Percentiles rank a stretch among this genome's conserved stretches.
These are phyloP conservation scores for Bipolaris victoriae DNA, from an alignment of 2,329 filamentous ascomycete species.

Conservation along the genomic window DNA sequence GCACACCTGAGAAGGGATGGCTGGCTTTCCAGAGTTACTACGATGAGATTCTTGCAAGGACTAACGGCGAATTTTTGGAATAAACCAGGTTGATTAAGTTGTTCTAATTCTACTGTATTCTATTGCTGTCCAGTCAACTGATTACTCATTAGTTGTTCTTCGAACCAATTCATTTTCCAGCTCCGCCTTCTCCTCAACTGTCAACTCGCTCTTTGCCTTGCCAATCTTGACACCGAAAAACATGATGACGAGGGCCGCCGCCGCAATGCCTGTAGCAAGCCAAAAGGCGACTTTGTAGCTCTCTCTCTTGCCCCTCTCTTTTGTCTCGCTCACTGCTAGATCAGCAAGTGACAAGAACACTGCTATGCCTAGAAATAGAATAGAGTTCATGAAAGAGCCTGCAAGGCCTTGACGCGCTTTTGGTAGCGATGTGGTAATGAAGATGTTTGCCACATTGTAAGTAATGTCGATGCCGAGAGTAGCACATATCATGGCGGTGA, in stretches of 20 bases:
- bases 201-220: slow-evolving; percentile 45
- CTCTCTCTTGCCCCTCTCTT: slow-evolving; percentile 33
- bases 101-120: too few relatives aligned
- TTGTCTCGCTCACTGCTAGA: slow-evolving; percentile 43
- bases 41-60: slow-evolving; percentile 60
- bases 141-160: slow-evolving; percentile 16
- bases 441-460: slow-evolving; percentile 49
- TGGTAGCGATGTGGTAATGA: slow-evolving; percentile 46
- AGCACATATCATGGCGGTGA: slow-evolving; percentile 53
- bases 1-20: slow-evolving; percentile 60
- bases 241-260: slow-evolving; percentile 43
- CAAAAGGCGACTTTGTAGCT: slow-evolving; percentile 50
- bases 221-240: slow-evolving; percentile 47
- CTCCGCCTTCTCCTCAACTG: slow-evolving; percentile 41
- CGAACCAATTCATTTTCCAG: slow-evolving; percentile 39
- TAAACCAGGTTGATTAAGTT: slow-evolving; percentile 12
- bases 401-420: slow-evolving; percentile 45
- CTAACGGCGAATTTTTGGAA: slow-evolving; percentile 57
- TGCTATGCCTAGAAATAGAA: slow-evolving; percentile 47
- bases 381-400: slow-evolving; percentile 45
- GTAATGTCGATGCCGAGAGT: slow-evolving; percentile 48
- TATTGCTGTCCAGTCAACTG: too few relatives aligned
- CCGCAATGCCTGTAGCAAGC: slow-evolving; percentile 42
- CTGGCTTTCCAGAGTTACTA: slow-evolving; percentile 61
- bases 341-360: slow-evolving; percentile 47